Conservation (phyloP, 106 monocot species). For the Dendrobium huoshanense region DNA sequence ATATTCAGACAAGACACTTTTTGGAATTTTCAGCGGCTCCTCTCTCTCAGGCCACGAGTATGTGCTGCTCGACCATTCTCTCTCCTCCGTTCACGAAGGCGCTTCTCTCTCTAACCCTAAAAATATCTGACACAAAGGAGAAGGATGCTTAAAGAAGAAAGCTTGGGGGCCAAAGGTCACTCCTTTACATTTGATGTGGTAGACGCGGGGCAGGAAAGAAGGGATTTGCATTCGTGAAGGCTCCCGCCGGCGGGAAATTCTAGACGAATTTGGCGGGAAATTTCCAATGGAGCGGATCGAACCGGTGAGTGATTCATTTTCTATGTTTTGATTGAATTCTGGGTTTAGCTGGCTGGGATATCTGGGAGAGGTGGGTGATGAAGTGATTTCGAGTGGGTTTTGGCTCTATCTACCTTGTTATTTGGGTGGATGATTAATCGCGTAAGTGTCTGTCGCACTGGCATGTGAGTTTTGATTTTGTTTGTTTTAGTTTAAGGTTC, state of each 20-base stretch:
- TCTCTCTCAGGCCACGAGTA: background rate
- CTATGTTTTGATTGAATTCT: background rate
- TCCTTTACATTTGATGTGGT: background rate
- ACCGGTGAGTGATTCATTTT: background rate
- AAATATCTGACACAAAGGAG: background rate
- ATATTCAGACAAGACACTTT: background rate
- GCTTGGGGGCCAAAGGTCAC: background rate
- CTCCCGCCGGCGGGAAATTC: background rate
- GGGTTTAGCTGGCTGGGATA: background rate
- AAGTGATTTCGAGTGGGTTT: background rate
- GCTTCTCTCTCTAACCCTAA: background rate
- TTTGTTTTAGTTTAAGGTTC: background rate
- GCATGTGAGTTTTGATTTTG: background rate
- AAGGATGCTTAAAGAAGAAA: background rate
- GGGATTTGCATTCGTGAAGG: background rate
- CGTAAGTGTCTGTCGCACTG: background rate
- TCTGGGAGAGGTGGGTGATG: background rate
- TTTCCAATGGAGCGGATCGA: slow-evolving; percentile 13
- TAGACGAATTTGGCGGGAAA: background rate
- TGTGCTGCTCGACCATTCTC: too few relatives aligned
- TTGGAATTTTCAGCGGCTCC: background rate
- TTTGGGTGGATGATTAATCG: background rate
- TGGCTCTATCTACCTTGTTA: background rate
- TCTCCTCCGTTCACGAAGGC: background rate
- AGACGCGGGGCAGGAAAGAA: background rate